A percentile compares a stretch with the other conserved stretches of the same genome.
These are phyloP conservation scores for Solanum pennellii DNA, from an alignment of 257 asterid species.

Conservation along the genomic window DNA sequence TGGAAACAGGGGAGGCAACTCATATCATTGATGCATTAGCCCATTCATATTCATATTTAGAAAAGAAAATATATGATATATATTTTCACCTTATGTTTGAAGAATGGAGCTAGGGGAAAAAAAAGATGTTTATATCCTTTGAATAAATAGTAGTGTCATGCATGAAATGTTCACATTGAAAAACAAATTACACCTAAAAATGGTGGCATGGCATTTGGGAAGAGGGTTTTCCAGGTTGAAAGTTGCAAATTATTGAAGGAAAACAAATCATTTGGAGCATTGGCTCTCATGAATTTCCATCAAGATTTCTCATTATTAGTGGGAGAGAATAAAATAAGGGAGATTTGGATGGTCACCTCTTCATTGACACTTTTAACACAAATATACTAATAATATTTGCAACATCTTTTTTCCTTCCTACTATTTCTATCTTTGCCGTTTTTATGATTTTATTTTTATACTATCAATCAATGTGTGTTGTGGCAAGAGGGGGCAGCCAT, in stretches of 20 bases:
- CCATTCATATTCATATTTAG: not conserved
- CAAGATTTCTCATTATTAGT: constrained; percentile 12
- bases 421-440: not conserved
- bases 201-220: not conserved
- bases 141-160: not conserved
- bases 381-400: not conserved
- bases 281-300: constrained; percentile 7
- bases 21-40: constrained; percentile 12
- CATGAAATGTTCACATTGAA: not conserved
- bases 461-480: not conserved
- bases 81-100: not conserved
- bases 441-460: not conserved
- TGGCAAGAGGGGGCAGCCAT: not conserved
- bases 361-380: not conserved
- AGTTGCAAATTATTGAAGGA: constrained; percentile 14
- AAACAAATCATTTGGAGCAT: not conserved
- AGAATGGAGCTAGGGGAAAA: not conserved
- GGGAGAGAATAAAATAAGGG: constrained; percentile 45
- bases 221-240: constrained; percentile 64
- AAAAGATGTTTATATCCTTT: too few relatives aligned
- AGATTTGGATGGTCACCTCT: constrained; percentile 22
- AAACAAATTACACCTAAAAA: not conserved
- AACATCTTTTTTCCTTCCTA: not conserved
- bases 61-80: not conserved
- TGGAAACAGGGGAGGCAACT: constrained; percentile 80